These are phyloP conservation scores for Petunia axillaris DNA, from an alignment of 257 asterid species.

Conservation along the genomic window DNA sequence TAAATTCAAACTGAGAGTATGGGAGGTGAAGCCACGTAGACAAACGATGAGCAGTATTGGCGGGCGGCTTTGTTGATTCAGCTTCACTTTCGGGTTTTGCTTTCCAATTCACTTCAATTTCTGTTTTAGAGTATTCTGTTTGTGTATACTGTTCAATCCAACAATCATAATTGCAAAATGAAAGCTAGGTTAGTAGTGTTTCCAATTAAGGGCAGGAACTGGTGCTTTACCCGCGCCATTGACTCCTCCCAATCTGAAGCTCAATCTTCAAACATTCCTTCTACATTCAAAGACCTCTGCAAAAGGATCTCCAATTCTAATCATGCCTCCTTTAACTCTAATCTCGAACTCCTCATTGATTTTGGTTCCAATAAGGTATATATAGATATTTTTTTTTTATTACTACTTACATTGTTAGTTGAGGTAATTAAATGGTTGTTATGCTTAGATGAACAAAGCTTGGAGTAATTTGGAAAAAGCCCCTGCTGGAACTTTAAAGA, in stretches of 20 bases:
- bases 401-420: neutral
- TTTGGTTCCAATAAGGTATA: constrained; percentile 73
- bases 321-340: constrained; percentile 39
- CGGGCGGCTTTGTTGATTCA: constrained; percentile 9
- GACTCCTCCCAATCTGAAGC: constrained; percentile 53
- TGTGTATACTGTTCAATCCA: neutral
- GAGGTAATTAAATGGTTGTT: constrained; percentile 18
- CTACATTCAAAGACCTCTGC: constrained; percentile 76
- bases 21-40: neutral
- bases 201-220: constrained; percentile 87
- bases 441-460: constrained; percentile 75
- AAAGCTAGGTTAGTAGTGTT: constrained; percentile 82
- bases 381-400: neutral
- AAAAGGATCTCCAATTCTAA: constrained; percentile 41
- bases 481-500: constrained; percentile 77
- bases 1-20: neutral
- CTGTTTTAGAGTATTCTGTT: neutral
- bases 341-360: constrained; percentile 71
- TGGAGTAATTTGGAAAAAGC: constrained; percentile 90
- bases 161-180: constrained; percentile 37
- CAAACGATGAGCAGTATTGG: neutral
- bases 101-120: neutral
- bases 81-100: neutral
- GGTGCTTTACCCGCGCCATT: constrained; percentile 86
- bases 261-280: constrained; percentile 62